Conservation (phyloP, 352 stramenopile genomes). For the Phytophthora hybrid region DNA sequence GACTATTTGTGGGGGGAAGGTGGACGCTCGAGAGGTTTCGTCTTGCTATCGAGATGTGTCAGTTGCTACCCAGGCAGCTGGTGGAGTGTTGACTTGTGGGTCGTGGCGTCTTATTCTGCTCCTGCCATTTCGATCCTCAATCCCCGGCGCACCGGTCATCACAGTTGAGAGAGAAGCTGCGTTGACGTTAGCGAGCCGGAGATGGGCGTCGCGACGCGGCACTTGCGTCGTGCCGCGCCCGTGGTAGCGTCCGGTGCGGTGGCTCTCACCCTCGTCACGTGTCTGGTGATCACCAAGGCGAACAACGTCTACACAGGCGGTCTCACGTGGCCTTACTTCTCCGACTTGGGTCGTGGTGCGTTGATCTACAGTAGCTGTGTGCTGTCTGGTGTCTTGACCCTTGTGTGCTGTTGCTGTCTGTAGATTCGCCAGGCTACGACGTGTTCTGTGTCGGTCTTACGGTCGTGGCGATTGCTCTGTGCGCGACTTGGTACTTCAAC, state of each 20-base stretch:
- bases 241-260: constrained; percentile 48
- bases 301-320: constrained; percentile 62
- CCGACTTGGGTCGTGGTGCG: constrained; percentile 63
- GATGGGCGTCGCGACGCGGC: constrained; percentile 13
- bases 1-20: constrained; percentile 8
- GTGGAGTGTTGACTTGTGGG: neutral
- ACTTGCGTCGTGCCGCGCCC: constrained; percentile 29
- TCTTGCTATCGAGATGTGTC: neutral
- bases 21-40: constrained; percentile 13
- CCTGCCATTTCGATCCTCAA: neutral
- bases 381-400: neutral
- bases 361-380: neutral
- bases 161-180: constrained; percentile 3
- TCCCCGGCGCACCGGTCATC: neutral
- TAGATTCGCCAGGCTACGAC: constrained; percentile 63
- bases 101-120: constrained; percentile 26
- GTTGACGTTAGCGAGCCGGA: neutral
- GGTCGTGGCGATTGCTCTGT: constrained; percentile 44
- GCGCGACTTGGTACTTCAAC: constrained; percentile 63
- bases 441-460: constrained; percentile 60
- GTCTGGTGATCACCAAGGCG: constrained; percentile 58
- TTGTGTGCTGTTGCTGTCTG: neutral
- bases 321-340: constrained; percentile 75
- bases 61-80: constrained; percentile 2
- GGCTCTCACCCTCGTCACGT: constrained; percentile 61